These are phyloP conservation scores for Asterionellopsis glacialis DNA, from an alignment of 108 stramenopile species.

Conservation along the genomic window DNA sequence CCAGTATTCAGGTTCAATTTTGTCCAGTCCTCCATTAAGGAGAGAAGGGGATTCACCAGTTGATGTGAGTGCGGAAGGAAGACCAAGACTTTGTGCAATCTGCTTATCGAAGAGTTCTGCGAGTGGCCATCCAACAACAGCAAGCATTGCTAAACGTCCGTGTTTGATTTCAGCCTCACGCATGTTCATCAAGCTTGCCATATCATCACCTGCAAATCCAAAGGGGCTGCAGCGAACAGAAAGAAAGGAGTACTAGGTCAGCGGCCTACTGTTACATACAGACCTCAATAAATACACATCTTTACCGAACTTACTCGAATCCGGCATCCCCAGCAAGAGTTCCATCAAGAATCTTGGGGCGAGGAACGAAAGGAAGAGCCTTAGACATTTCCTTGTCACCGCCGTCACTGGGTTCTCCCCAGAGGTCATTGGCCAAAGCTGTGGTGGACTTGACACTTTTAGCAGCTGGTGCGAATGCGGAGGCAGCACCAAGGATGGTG, in stretches of 20 bases:
- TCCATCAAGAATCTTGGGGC: constrained; percentile 76
- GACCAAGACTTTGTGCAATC: constrained; percentile 51
- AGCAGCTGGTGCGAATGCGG: constrained; percentile 4
- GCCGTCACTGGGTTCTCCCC: constrained; percentile 15
- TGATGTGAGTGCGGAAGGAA: constrained; percentile 56
- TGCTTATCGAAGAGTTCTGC: constrained; percentile 75
- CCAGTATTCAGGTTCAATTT: constrained; percentile 82
- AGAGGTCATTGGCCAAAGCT: background rate
- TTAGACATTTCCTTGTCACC: constrained; percentile 50
- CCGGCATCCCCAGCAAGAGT: constrained; percentile 75
- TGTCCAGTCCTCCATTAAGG: constrained; percentile 86
- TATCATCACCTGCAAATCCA: constrained; percentile 63
- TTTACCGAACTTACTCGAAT: constrained; percentile 54
- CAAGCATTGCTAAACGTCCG: constrained; percentile 83
- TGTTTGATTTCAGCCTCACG: constrained; percentile 88
- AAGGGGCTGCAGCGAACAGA: constrained; percentile 43
- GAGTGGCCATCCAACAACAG: constrained; percentile 83
- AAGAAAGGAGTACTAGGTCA: background rate
- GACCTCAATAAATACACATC: background rate
- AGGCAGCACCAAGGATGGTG: constrained; percentile 16
- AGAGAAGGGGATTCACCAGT: constrained; percentile 71
- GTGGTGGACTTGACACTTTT: background rate
- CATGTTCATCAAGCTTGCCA: constrained; percentile 60
- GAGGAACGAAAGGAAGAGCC: constrained; percentile 68
- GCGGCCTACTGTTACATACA: background rate